Evolutionary conservation across 805 yeast genomes (phyloP), one percentile per base, ranked within the genome.

Genomic region (Hanseniaspora mollemarum): DNA sequence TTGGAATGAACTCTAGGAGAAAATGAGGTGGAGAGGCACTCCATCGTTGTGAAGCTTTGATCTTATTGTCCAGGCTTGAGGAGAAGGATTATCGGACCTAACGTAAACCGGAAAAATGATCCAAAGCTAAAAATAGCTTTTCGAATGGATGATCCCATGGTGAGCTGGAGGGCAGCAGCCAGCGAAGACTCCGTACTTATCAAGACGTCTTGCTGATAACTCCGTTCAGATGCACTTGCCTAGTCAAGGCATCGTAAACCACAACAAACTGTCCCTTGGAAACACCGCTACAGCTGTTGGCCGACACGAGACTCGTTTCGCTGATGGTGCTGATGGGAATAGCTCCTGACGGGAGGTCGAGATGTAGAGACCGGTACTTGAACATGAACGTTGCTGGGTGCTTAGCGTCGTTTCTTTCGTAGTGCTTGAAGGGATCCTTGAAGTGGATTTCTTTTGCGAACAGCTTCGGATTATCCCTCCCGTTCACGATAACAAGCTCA

Each of bases 401-500:
- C 1, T 24, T 24, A 15, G 19, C 18, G 3, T 16, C 16, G 2
- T 31, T 12, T 1, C 25, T 5, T 21, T 39, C 4, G 13, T 46
- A 29, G 4, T 46, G 50, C 8, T 16, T 9, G 8, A 46, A 22
- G 9, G 16, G 21, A 24, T 46, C 51, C 26, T 25, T 39, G 21
- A 46, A 46, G 8, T n/a, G 15, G 4, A 46, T 46, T 33, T 29
- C 33, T 7, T 12, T 18, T 13, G 22, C 32, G 61, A 62, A 81
- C 49, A 88, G 69, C 10, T 71, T 71, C 1, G 75, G 72, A 57
- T 79, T 75, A 55, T 83, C 71, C 6, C 73, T 65, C 5, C 94
- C 95, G 26, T 71, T 74, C 1, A 86, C 95, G 41, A 92, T 87
- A 1, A 83, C 79, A 24, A 92, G 64, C 60, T 86, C 86, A 60